Evolutionary conservation across 169 alveolate species (phyloP), one percentile per base, ranked within the genome.

Genomic region (Cryptosporidium felis): DNA sequence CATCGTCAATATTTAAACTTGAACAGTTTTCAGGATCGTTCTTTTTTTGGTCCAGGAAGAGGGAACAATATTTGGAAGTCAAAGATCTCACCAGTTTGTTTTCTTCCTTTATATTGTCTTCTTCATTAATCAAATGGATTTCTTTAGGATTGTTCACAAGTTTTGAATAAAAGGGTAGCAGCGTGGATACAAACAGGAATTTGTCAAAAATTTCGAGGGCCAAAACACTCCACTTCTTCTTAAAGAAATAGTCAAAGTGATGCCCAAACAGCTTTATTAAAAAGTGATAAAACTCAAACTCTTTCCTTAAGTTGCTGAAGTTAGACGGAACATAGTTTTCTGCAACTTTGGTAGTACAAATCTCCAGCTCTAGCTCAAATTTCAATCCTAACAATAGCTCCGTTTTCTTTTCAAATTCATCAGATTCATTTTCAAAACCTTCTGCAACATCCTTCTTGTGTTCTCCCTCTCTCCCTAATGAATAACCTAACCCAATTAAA

Each of bases 91-190:
- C n/a, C n/a, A n/a, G n/a, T n/a, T 65, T 45, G 18, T 45, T 44
- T 12, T 40, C 30, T n/a, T 62, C 60, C 6, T 18, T 5, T 12
- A 8, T 62, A 21, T 0, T 14, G 2, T 41, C 14, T 23, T 8
- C 32, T 21, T 5, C 28, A 26, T 65, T 45, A 12, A 38, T 47
- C 44, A 41, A 42, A 4, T 14, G 32, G 2, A 21, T 65, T 46
- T 46, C 49, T 65, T 4, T 14, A 32, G 18, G 36, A 56, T 28
- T 49, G 28, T 49, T 46, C 34, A 45, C 0, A 16, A 65, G 2
- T 30, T 45, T 65, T 23, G 81, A 65, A 44, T 65, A 65, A 26
- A 32, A 49, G n/a, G 62, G 81, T 8, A 65, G 44, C 10, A 65
- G 38, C 9, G 21, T 9, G 6, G 16, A n/a, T 1, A 30, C 59